These are phyloP conservation scores for Boeremia exigua DNA, from an alignment of 2,329 filamentous ascomycete species.

Conservation along the genomic window DNA sequence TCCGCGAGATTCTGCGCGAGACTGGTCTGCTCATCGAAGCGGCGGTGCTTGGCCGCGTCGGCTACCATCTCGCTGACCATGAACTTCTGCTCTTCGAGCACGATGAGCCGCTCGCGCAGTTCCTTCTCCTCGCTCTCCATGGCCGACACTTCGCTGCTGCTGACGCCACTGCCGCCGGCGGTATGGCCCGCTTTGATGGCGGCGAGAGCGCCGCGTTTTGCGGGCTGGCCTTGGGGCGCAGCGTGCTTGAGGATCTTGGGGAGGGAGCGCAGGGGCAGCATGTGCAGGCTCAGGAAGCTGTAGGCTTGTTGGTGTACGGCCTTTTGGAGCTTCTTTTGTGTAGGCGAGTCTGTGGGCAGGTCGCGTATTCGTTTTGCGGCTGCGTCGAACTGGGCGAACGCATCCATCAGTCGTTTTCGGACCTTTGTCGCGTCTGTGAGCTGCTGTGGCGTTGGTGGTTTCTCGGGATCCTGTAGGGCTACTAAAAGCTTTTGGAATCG, in stretches of 20 bases:
- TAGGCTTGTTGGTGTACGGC: slow-evolving; percentile 83
- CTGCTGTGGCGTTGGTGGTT: slow-evolving; percentile 70
- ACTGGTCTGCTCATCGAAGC: slow-evolving; percentile 86
- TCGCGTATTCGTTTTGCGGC: slow-evolving; percentile 83
- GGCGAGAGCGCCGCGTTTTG: slow-evolving; percentile 57
- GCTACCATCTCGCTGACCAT: slow-evolving; percentile 86
- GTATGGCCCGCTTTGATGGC: slow-evolving; percentile 65
- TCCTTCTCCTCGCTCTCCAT: slow-evolving; percentile 85
- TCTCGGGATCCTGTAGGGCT: slow-evolving; percentile 74
- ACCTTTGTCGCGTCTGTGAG: slow-evolving; percentile 87
- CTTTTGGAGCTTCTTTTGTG: slow-evolving; percentile 77
- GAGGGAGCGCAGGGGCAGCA: slow-evolving; percentile 75
- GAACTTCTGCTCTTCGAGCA: slow-evolving; percentile 90
- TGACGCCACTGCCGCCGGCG: slow-evolving; percentile 59
- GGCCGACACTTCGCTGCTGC: slow-evolving; percentile 65
- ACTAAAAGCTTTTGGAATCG: slow-evolving; percentile 80
- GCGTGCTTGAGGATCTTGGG: slow-evolving; percentile 61
- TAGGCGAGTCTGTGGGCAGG: slow-evolving; percentile 72
- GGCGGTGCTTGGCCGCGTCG: slow-evolving; percentile 74
- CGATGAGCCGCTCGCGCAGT: slow-evolving; percentile 77
- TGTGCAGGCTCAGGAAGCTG: slow-evolving; percentile 84
- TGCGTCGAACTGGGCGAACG: slow-evolving; percentile 84
- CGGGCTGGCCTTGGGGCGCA: slow-evolving; percentile 56
- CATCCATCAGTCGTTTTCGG: slow-evolving; percentile 86
- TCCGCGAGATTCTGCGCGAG: slow-evolving; percentile 82